Evolutionary conservation across 306 rosid species (phyloP).

Genomic region (Quercus rubra): DNA sequence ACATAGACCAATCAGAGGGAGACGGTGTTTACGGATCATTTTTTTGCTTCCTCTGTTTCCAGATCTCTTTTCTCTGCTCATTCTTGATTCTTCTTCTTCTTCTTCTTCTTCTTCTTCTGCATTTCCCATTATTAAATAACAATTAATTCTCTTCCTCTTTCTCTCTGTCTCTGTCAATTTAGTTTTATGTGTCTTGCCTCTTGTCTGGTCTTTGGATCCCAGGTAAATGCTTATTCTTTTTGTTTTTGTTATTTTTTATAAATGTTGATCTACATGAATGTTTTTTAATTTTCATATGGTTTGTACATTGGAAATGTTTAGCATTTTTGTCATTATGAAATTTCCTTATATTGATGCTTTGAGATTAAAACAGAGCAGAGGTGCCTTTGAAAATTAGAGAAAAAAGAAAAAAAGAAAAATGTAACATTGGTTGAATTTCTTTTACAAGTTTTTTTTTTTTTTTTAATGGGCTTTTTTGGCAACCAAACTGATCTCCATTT

Average conservation of each 20-base stretch:
- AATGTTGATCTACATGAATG: not conserved
- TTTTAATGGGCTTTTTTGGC: not conserved
- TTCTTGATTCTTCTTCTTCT: not conserved
- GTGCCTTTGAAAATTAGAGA: not conserved
- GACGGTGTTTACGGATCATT: not conserved
- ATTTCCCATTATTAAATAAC: not conserved
- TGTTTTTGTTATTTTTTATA: not conserved
- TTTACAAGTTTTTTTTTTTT: not conserved
- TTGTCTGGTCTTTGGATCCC: not conserved
- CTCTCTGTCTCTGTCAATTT: not conserved
- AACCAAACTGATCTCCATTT: not conserved
- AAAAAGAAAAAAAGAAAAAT: not conserved
- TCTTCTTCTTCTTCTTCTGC: not conserved
- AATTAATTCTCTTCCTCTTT: not conserved
- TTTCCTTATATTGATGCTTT: not conserved
- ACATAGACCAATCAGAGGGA: constrained; percentile 1
- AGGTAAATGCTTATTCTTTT: not conserved
- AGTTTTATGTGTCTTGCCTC: not conserved
- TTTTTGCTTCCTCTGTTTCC: constrained; percentile 2
- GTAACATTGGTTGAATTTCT: not conserved
- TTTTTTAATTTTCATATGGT: not conserved
- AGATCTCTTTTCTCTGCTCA: constrained; percentile 15
- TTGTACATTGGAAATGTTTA: not conserved
- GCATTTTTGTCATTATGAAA: not conserved
- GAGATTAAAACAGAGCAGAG: not conserved